Conservation (phyloP, 495 filamentous ascomycete species). For the Lasiosphaeris hirsuta region DNA sequence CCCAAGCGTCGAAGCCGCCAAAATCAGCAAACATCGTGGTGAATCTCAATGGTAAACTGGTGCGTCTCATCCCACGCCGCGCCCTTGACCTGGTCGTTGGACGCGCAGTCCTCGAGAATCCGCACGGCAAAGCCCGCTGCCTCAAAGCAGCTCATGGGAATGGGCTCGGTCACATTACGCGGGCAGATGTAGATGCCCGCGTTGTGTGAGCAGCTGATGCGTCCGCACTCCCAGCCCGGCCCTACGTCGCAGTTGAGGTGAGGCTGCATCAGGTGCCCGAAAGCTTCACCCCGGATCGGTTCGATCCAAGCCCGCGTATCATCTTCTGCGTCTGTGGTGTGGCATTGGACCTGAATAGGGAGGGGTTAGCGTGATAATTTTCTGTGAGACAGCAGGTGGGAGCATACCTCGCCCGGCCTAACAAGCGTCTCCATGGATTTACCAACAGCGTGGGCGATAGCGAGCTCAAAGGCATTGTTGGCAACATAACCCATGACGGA, state of each 20-base stretch:
- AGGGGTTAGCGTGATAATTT: too few relatives aligned
- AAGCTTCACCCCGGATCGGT: background rate
- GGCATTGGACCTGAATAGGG: background rate
- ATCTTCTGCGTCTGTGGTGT: background rate
- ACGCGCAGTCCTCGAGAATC: background rate
- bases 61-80: background rate
- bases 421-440: too few relatives aligned
- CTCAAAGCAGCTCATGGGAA: background rate
- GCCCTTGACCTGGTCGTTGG: background rate
- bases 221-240: background rate
- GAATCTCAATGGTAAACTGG: background rate
- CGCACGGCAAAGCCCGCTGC: background rate
- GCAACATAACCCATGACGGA: background rate
- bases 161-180: background rate
- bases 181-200: conserved; percentile 8
- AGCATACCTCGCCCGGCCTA: too few relatives aligned
- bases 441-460: too few relatives aligned
- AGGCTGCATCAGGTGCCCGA: background rate
- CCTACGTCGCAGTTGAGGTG: background rate
- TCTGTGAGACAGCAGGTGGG: too few relatives aligned
- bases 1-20: background rate
- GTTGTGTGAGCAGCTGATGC: conserved; percentile 8
- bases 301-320: background rate
- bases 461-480: background rate
- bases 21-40: background rate